Evolutionary conservation across 2,329 filamentous ascomycete species (phyloP).

Genomic region (Aspergillus fumigatus): DNA sequence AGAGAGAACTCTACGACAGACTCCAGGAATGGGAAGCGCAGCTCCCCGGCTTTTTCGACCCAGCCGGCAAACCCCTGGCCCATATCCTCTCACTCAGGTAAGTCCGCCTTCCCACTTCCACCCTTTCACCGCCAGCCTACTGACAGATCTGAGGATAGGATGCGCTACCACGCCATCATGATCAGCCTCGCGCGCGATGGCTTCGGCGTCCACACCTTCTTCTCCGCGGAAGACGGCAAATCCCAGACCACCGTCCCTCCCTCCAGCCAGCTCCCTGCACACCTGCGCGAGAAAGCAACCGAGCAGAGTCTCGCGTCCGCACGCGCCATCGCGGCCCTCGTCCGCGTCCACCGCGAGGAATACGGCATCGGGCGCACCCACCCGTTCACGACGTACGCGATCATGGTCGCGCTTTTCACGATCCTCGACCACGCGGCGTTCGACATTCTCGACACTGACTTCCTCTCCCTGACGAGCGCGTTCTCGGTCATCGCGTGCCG

Average conservation of each 20-base stretch:
- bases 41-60: conserved; percentile 5
- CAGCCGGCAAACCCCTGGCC: conserved; percentile 1
- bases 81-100: conserved; percentile 16
- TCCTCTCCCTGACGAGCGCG: conserved; percentile 19
- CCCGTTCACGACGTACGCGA: conserved; percentile 23
- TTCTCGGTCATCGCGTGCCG: conserved; percentile 22
- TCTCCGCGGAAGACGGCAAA: neutral
- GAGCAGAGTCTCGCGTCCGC: conserved; percentile 16
- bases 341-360: conserved; percentile 17
- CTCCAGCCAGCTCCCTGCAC: neutral
- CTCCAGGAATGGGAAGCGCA: conserved; percentile 11
- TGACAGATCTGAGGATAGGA: conserved; percentile 10
- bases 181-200: conserved; percentile 24
- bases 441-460: conserved; percentile 23
- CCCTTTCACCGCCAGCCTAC: no score
- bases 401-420: conserved; percentile 23
- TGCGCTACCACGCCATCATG: conserved; percentile 22
- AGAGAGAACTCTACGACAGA: conserved; percentile 9
- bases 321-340: conserved; percentile 18
- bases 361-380: conserved; percentile 25
- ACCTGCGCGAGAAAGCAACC: neutral
- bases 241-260: neutral
- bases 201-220: conserved; percentile 4
- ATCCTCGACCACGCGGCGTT: conserved; percentile 17
- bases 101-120: no score